A percentile compares a stretch with the other conserved stretches of the same genome.
These are phyloP conservation scores for Cucurbitaria berberidis DNA, from an alignment of 2,329 filamentous ascomycete genomes.

Conservation along the genomic window DNA sequence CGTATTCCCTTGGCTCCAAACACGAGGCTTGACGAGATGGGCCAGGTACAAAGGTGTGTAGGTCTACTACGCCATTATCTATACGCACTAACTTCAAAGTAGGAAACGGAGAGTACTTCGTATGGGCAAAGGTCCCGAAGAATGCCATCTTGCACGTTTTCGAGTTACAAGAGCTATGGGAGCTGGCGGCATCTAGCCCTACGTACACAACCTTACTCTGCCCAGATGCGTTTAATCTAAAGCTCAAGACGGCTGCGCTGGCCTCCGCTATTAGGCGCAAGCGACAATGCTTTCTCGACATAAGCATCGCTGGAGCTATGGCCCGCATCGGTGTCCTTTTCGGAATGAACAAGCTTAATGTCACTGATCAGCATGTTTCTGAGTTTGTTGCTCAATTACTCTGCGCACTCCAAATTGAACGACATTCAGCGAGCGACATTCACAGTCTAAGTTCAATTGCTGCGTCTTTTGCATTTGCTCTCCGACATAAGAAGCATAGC, in stretches of 20 bases:
- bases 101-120: not conserved
- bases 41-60: constrained; percentile 8
- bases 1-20: not conserved
- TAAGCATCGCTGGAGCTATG: not conserved
- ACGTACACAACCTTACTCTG: not conserved
- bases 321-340: constrained; percentile 2
- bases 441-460: constrained; percentile 1
- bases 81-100: not conserved
- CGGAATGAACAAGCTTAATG: not conserved
- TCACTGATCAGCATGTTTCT: not conserved
- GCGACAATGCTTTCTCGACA: not conserved
- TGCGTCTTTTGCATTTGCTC: constrained; percentile 4
- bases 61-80: not conserved
- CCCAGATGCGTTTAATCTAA: not conserved
- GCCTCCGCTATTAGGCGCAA: not conserved
- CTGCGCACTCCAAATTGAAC: not conserved
- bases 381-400: constrained; percentile 8
- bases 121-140: not conserved
- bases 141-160: not conserved
- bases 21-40: not conserved
- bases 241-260: not conserved
- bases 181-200: not conserved
- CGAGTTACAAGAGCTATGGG: not conserved
- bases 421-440: not conserved
- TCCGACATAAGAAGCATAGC: not conserved